Evolutionary conservation across 2,329 filamentous ascomycete genomes (phyloP), one percentile per base, ranked within the genome.

Genomic region (Diplodia mutila): DNA sequence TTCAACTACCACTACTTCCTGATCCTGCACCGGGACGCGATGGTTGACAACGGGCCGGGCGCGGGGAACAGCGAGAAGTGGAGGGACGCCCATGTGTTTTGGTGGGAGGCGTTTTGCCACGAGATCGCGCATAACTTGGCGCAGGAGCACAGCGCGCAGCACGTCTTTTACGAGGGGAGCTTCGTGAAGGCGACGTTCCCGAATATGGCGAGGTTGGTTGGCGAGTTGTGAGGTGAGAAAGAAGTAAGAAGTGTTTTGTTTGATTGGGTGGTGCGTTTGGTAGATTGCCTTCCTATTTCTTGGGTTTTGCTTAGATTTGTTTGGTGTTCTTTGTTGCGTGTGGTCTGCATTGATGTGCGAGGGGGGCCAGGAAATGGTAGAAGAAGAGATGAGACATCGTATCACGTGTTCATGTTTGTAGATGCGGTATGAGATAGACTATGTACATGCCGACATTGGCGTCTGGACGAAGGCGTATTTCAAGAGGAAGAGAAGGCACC

Each of bases 121-220:
- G 96, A 99, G 81, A 81, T 99, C 78, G 94, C 95, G 68, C 95
- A 99, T 80, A 99, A 99, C 77, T 81, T 99, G 66, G 92, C 97
- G 9, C 80, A 82, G 46, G 85, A 88, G 70, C 94, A 98, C 78
- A 78, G 54, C 21, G 59, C 67, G 12, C 27, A 48, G 46, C 67
- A 68, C 14, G 67, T 65, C 1, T 68, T 64, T 27, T 67, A 67
- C n/a, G 66, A 67, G 51, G 66, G 66, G 0, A 67, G 66, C 29
- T 67, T 67, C n/a, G 59, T 67, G 12, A 63, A 67, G 51, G 57
- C 49, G 12, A 67, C 66, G 34, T 67, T 67, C 37, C 9, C n/a
- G 14, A 9, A 12, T 14, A 63, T 67, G 66, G 16, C 37, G 49
- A 48, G 48, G 48, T 14, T 67, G 37, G 27, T 63, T 27, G 51